Conservation (phyloP, 192 early-diverging fungal genomes). For the Backusella australiensis region DNA sequence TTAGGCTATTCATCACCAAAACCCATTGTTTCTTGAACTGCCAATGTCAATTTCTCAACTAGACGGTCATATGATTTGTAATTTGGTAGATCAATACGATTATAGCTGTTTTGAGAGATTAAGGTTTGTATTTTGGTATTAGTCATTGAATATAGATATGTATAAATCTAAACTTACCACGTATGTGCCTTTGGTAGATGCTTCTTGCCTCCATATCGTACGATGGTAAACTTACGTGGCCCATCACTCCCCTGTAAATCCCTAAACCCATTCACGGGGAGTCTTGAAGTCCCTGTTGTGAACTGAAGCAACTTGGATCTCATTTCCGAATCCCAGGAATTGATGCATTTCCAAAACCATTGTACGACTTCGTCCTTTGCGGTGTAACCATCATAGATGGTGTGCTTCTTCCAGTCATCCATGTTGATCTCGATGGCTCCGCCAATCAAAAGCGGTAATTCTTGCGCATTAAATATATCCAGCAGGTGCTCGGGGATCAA, state of each 20-base stretch:
- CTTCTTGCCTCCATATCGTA: slow-evolving; percentile 85
- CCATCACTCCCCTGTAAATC: slow-evolving; percentile 97
- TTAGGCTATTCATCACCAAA: slow-evolving; percentile 77
- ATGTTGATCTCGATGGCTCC: slow-evolving; percentile 95
- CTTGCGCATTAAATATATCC: slow-evolving; percentile 95
- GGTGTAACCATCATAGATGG: slow-evolving; percentile 96
- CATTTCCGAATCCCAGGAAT: slow-evolving; percentile 90
- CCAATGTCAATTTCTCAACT: slow-evolving; percentile 59
- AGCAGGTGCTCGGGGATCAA: slow-evolving; percentile 93
- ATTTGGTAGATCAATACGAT: slow-evolving; percentile 93
- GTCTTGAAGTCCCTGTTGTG: slow-evolving; percentile 95
- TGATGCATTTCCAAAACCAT: slow-evolving; percentile 96
- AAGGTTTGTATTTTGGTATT: not conserved
- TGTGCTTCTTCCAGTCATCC: slow-evolving; percentile 99
- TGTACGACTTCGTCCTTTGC: slow-evolving; percentile 92
- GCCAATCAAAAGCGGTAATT: slow-evolving; percentile 95
- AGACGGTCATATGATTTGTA: slow-evolving; percentile 81
- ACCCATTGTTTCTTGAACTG: slow-evolving; percentile 96
- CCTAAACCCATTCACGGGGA: slow-evolving; percentile 98
- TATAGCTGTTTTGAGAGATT: slow-evolving; percentile 52
- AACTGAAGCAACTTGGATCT: slow-evolving; percentile 93
- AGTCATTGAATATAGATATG: not conserved
- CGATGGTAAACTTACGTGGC: slow-evolving; percentile 91
- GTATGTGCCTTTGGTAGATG: slow-evolving; percentile 94
- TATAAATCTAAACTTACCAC: slow-evolving; percentile 50